Base-by-base conservation (phyloP, 371 early-diverging fungal genomes). In the Mortierella sp. region DNA sequence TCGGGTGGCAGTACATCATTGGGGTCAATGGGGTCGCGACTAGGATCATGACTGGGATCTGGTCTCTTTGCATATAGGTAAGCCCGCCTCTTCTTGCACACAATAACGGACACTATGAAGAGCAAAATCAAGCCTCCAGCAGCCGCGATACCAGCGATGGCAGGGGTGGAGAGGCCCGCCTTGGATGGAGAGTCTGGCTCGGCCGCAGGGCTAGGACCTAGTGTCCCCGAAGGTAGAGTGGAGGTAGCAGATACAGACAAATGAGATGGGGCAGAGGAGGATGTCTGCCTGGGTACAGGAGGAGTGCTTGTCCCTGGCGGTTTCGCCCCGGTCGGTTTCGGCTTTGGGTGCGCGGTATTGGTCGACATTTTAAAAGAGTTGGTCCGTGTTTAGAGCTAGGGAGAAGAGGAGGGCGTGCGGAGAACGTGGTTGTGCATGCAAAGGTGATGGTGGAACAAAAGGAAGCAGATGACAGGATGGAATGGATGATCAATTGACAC, bases 1-100 rank as follows among this genome's bases (percentile, higher is more conserved):
- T 62, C 58, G 0, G 30, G 34, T 3, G 75, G 69, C 19, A 60
- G 60, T 26, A 69, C 60, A 30, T 69, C 76, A 41, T 64, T 63
- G 3, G 76, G 76, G 24, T 75, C 56, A 51, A 75, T 69, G 21
- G 76, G 76, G 24, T 75, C 69, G 23, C 76, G 69, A 23, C 56
- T 64, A 4, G 69, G 69, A 54, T 73, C 75, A 21, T 68, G 50
- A 3, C 54, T 46, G 21, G n/a, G n/a, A n/a, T 27, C 27, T 19
- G 55, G 42, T 4, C 60, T 55, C 17, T 64, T 57, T 0, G 67
- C 61, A 30, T 72, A 72, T 6, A 21, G 39, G 15, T 31, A 47
- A 12, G 50, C 37, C 12, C 73, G 61, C 8, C 64, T 52, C 46
- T 56, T 63, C 54, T 57, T 75, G 62, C 69, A 75, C n/a, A 68